Evolutionary conservation across 2,329 filamentous ascomycete genomes (phyloP).

Genomic region (Exserohilum turcica): DNA sequence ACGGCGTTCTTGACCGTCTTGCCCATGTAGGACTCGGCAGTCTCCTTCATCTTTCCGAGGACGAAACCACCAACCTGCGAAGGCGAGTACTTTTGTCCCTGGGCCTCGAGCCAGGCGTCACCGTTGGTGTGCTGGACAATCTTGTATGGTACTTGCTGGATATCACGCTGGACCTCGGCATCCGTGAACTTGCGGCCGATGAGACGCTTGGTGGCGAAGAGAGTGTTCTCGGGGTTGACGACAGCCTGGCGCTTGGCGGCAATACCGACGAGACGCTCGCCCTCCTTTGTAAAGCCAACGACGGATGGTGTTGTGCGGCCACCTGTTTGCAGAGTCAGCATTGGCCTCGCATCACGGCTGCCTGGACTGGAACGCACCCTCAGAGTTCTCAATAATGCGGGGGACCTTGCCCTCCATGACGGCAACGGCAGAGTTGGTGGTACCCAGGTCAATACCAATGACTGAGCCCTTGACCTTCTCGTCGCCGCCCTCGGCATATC

Average conservation of each 20-base stretch:
- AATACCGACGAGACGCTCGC: conserved; percentile 94
- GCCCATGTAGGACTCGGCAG: conserved; percentile 88
- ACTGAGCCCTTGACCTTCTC: conserved; percentile 93
- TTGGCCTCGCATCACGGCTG: conserved; percentile 1
- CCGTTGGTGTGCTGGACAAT: conserved; percentile 96
- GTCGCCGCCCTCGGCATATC: conserved; percentile 72
- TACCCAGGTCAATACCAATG: conserved; percentile 98
- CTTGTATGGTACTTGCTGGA: conserved; percentile 98
- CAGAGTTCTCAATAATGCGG: conserved; percentile 96
- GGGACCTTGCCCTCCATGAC: conserved; percentile 96
- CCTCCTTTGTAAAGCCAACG: conserved; percentile 92
- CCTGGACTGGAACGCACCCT: conserved; percentile 64
- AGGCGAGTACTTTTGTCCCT: conserved; percentile 93
- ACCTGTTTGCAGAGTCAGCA: conserved; percentile 57
- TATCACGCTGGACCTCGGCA: conserved; percentile 89
- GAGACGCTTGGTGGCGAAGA: conserved; percentile 98
- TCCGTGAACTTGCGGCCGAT: conserved; percentile 98
- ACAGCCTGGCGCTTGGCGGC: conserved; percentile 97
- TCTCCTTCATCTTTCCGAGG: conserved; percentile 99
- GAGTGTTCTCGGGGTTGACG: conserved; percentile 97
- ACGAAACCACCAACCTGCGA: conserved; percentile 98
- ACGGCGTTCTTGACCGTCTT: conserved; percentile 94
- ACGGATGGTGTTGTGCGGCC: conserved; percentile 91
- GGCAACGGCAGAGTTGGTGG: conserved; percentile 96
- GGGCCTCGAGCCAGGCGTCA: conserved; percentile 93